phyloP scores from a whole-genome alignment of 225 moss, liverwort and hornwort genomes.

The Bryum argenteum region DNA sequence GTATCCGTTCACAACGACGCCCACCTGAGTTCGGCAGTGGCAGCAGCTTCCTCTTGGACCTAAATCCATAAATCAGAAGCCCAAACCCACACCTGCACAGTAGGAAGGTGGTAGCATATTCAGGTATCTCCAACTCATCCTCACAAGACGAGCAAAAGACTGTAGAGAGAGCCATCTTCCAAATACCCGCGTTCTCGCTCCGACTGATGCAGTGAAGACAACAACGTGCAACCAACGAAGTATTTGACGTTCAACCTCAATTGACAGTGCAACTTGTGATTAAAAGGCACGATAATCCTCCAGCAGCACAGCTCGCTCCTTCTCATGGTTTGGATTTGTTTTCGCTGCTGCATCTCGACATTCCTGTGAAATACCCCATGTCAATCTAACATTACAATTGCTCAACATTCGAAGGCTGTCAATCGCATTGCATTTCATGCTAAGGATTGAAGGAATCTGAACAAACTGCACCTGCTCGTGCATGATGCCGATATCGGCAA shows the following conservation, averaged over 20 bases:
- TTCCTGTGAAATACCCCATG: slow-evolving; percentile 40
- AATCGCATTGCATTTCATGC: neutral
- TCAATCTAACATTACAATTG: too few species aligned
- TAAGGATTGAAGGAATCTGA: neutral
- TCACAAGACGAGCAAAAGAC: neutral
- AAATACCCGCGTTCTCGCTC: neutral
- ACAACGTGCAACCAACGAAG: slow-evolving; percentile 18
- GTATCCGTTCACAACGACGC: slow-evolving; percentile 86
- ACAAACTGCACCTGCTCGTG: slow-evolving; percentile 57
- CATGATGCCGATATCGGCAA: slow-evolving; percentile 54
- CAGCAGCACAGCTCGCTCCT: slow-evolving; percentile 71
- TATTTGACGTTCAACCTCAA: slow-evolving; percentile 53
- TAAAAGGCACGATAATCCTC: slow-evolving; percentile 60
- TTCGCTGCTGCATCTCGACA: slow-evolving; percentile 63
- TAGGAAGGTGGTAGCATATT: slow-evolving; percentile 15
- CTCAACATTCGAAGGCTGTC: too few species aligned
- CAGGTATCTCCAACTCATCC: slow-evolving; percentile 6
- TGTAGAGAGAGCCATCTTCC: neutral
- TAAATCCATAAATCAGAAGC: slow-evolving; percentile 90
- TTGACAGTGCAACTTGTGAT: slow-evolving; percentile 81
- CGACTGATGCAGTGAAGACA: slow-evolving; percentile 11
- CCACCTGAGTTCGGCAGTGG: slow-evolving; percentile 58
- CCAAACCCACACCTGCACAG: slow-evolving; percentile 85
- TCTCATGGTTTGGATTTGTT: slow-evolving; percentile 71
- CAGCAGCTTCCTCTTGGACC: slow-evolving; percentile 81